These are phyloP conservation scores for Geranomyces variabilis DNA, from an alignment of 192 early-diverging fungal species.

Conservation along the genomic window DNA sequence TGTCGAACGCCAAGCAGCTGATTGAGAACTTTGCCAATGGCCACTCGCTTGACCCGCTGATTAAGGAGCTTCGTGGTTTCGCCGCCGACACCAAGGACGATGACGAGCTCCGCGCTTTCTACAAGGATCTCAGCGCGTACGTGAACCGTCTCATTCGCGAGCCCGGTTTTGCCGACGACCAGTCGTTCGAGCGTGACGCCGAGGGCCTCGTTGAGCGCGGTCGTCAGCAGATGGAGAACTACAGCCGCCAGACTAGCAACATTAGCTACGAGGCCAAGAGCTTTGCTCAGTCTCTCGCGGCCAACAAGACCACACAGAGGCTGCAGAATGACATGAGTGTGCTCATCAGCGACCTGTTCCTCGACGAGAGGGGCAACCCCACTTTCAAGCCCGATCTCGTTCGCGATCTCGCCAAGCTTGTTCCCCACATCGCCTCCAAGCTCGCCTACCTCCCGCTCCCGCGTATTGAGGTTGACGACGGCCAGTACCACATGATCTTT, in stretches of 20 bases:
- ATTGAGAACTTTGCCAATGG: slow-evolving; percentile 61
- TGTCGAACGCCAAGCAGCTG: slow-evolving; percentile 48
- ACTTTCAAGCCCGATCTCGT: slow-evolving; percentile 57
- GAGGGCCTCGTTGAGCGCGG: slow-evolving; percentile 40
- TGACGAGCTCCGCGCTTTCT: slow-evolving; percentile 39
- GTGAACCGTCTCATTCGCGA: slow-evolving; percentile 43
- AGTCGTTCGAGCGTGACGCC: slow-evolving; percentile 35
- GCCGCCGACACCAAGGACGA: slow-evolving; percentile 38
- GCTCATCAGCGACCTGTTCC: slow-evolving; percentile 50
- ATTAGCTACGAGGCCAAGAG: slow-evolving; percentile 33
- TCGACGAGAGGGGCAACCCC: slow-evolving; percentile 52
- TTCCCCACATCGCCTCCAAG: slow-evolving; percentile 49
- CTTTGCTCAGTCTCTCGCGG: slow-evolving; percentile 41
- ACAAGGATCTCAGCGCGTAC: slow-evolving; percentile 41
- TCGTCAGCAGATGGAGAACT: slow-evolving; percentile 38
- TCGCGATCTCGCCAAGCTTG: slow-evolving; percentile 47
- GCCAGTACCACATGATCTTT: slow-evolving; percentile 39
- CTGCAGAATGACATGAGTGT: slow-evolving; percentile 39
- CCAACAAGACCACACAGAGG: slow-evolving; percentile 41
- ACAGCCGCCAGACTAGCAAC: slow-evolving; percentile 36
- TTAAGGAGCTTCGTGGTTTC: slow-evolving; percentile 40
- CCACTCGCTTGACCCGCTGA: slow-evolving; percentile 49
- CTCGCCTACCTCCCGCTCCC: slow-evolving; percentile 56
- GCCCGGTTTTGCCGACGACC: slow-evolving; percentile 36
- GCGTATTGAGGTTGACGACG: slow-evolving; percentile 48